Evolutionary conservation across 176 grass and related monocot genomes (phyloP), one percentile per base, ranked within the genome.

Genomic region (Carex kokanica): DNA sequence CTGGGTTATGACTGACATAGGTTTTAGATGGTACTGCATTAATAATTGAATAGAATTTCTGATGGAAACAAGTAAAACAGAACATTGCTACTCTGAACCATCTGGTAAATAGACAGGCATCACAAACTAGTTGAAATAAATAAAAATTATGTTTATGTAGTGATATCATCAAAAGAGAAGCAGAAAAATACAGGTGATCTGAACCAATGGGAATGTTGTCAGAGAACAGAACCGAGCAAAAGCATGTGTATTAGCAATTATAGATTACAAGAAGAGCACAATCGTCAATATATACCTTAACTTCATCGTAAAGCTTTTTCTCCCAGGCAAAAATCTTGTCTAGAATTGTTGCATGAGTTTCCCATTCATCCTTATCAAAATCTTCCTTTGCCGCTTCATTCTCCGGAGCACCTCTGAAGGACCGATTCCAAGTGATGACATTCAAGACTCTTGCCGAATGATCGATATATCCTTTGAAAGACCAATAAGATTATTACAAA

Each of bases 261-360:
- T n/a, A 41, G 64, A 34, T 11, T 67, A 20, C 45, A n/a, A 6
- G 45, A 74, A 16, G 21, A 75, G 47, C 47, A 59, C 7, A 25
- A 59, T 60, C 34, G 11, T 80, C 43, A 27, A 36, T 79, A 23
- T 75, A 81, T 88, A 95, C 96, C 93, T 91, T 95, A 43, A 95
- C 91, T 91, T 99, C 96, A 81, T 99, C 89, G 60, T 83, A 95
- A 25, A 99, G 64, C 72, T 99, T 99, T 90, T 90, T 93, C 88
- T 95, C 96, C 96, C 93, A 94, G 79, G 96, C 89, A 86, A 90
- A 90, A 78, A 99, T 86, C 88, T 99, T 99, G 82, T 99, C 96
- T 1, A 95, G 84, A 86, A 93, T 68, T 20, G 91, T 90, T 24
- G 89, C 91, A 61, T 90, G 96, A 63, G 96, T 99, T 81, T 99